Evolutionary conservation across 352 stramenopile genomes (phyloP).

Genomic region (Pythium oligandrum): DNA sequence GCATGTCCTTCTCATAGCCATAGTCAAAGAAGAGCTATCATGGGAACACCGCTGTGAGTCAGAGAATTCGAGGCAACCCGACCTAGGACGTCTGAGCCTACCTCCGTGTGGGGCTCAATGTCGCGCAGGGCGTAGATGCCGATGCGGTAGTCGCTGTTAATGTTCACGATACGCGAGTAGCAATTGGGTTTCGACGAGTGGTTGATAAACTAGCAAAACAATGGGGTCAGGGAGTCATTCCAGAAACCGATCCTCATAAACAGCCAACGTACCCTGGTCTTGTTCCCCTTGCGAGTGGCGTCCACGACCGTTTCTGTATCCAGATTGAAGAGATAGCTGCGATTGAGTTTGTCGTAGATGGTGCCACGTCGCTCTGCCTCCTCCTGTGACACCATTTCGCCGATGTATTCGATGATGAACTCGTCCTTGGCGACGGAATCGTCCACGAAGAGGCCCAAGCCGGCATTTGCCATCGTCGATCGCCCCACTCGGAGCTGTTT

Average conservation of each 20-base stretch:
- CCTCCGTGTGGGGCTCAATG: conserved; percentile 85
- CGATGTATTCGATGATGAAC: conserved; percentile 94
- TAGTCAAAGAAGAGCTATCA: conserved; percentile 85
- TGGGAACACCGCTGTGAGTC: conserved; percentile 1
- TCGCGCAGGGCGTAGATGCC: conserved; percentile 89
- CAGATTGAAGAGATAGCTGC: conserved; percentile 93
- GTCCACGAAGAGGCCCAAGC: conserved; percentile 91
- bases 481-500: conserved; percentile 74
- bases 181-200: conserved; percentile 86
- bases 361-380: conserved; percentile 86
- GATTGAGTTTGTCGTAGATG: conserved; percentile 87
- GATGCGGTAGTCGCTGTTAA: conserved; percentile 92
- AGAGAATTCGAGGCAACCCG: too few relatives aligned
- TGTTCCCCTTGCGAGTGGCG: conserved; percentile 93
- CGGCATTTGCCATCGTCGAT: conserved; percentile 74
- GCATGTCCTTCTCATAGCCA: conserved; percentile 66
- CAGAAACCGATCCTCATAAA: neutral
- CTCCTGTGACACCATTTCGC: conserved; percentile 90
- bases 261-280: conserved; percentile 65
- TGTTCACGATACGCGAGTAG: conserved; percentile 85
- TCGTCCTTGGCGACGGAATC: conserved; percentile 87
- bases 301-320: conserved; percentile 91
- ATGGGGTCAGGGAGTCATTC: too few relatives aligned
- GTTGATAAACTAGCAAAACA: conserved; percentile 77
- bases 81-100: conserved; percentile 13